Percentiles rank a stretch among this genome's conserved stretches.
These are phyloP conservation scores for Paraleonurus japonicus DNA, from an alignment of 257 asterid genomes.

Conservation along the genomic window DNA sequence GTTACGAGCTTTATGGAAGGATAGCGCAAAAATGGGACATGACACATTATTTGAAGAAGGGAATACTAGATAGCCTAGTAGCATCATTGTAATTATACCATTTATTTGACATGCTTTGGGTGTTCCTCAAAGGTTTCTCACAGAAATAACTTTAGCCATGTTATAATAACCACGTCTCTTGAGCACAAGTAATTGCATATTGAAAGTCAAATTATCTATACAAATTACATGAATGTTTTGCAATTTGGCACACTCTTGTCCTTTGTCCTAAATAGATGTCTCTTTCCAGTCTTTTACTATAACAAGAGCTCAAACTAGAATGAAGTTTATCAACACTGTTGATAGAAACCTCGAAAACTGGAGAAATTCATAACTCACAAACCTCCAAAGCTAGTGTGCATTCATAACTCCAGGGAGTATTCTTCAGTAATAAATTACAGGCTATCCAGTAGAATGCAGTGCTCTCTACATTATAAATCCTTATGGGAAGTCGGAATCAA, in stretches of 20 bases:
- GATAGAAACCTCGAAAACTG: no score
- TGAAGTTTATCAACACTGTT: not conserved
- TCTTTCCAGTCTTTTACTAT: not conserved
- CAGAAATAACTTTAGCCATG: not conserved
- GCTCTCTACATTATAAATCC: not conserved
- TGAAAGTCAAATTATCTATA: not conserved
- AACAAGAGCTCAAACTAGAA: not conserved
- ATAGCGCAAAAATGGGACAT: not conserved
- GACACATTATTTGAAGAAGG: not conserved
- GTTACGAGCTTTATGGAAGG: not conserved
- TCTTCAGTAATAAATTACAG: not conserved
- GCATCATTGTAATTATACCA: not conserved
- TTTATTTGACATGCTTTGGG: not conserved
- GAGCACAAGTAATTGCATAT: not conserved
- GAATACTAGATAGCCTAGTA: not conserved
- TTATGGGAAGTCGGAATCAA: constrained; percentile 8
- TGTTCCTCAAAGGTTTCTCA: not conserved
- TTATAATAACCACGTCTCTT: not conserved
- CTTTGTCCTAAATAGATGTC: not conserved
- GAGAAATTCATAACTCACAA: not conserved
- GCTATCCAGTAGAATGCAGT: not conserved
- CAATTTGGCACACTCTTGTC: not conserved
- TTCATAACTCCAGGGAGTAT: not conserved
- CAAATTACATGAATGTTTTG: not conserved
- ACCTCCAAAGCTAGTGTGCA: not conserved